phyloP scores from a whole-genome alignment of 768 basidiomycete species.

The Auriculariales sp. region DNA sequence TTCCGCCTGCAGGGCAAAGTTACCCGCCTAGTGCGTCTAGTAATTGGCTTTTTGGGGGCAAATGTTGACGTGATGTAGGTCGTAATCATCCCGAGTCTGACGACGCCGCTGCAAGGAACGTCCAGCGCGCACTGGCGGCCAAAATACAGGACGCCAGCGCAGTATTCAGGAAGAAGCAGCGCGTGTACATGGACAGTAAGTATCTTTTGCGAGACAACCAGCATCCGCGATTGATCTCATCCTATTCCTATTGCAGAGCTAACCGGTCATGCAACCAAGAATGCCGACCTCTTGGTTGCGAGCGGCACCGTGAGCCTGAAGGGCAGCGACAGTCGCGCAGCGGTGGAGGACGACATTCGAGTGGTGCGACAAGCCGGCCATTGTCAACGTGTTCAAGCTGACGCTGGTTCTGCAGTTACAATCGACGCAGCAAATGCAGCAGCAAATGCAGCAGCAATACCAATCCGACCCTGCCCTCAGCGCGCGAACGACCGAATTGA shows the following conservation, averaged over 20 bases:
- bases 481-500: constrained; percentile 53
- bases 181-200: constrained; percentile 96
- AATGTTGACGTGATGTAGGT: constrained; percentile 7
- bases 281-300: constrained; percentile 84
- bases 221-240: constrained; percentile 8
- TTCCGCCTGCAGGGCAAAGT: constrained; percentile 32
- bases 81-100: too few relatives aligned
- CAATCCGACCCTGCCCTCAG: constrained; percentile 26
- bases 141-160: constrained; percentile 89
- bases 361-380: constrained; percentile 45
- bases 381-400: constrained; percentile 22
- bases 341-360: constrained; percentile 80
- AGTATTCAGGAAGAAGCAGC: constrained; percentile 91
- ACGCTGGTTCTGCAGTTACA: constrained; percentile 30
- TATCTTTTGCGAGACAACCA: constrained; percentile 10
- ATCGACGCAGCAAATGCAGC: constrained; percentile 7
- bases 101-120: constrained; percentile 70
- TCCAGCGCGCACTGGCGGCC: constrained; percentile 90
- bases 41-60: too few relatives aligned
- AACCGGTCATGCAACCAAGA: constrained; percentile 96
- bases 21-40: constrained; percentile 7
- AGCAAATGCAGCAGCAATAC: constrained; percentile 21
- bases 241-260: constrained; percentile 40
- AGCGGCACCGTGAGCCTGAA: constrained; percentile 73
- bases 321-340: constrained; percentile 69